Evolutionary conservation across 331 rosid genomes (phyloP), one percentile per base, ranked within the genome.

Genomic region (Pyrus hybrid): DNA sequence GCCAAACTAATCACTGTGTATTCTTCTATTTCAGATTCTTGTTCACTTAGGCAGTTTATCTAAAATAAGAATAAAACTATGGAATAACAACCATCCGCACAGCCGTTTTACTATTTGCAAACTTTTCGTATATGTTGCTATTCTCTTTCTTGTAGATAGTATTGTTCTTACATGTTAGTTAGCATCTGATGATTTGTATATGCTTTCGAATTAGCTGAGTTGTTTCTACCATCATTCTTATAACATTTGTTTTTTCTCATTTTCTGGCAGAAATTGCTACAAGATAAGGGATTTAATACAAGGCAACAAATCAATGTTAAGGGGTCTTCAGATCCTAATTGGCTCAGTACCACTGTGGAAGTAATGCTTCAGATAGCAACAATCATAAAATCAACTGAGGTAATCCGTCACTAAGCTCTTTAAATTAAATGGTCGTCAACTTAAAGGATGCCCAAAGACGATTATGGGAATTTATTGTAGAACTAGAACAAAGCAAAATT

Each of bases 361-460:
- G 79, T 62, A 58, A 61, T 94, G 85, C 85, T 92, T 76, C 91
- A 78, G 75, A 81, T 94, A 58, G 85, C 88, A 32, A 83, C 92
- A 67, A 86, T 94, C 84, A 79, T 88, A 76, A 89, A 88, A 33
- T 80, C 92, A 68, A 88, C 87, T 68, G 97, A 94, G 99, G 99
- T 92, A 74, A 81, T 58, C 77, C 80, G 67, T 73, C 64, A 47
- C 67, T 72, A 35, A 35, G 29, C 63, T 77, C 70, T 81, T 67
- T 47, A 47, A 47, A 47, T 14, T 5, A 47, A 47, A 47, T 47
- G 53, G 20, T 47, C 20, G 3, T 47, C 7, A 47, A 2, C 1
- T 3, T 13, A 14, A 62, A 13, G 33, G 29, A 51, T 51, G 10
- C 22, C 1, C n/a, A 54, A 30, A 11, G 25, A 8, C 13, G 35